phyloP scores from a whole-genome alignment of 345 rosid species.

The Ailanthus altissimus region DNA sequence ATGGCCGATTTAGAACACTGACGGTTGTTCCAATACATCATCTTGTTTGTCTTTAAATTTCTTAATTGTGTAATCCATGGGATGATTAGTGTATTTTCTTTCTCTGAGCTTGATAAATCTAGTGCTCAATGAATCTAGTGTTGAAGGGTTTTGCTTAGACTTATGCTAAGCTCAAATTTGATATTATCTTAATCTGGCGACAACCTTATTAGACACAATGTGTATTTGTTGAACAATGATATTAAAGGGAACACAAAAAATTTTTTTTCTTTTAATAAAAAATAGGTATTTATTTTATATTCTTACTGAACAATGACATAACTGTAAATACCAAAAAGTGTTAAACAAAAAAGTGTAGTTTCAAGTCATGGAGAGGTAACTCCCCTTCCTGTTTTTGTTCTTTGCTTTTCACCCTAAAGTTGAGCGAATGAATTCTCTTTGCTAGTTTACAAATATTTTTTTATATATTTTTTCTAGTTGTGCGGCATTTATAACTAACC shows the following conservation, averaged over 20 bases:
- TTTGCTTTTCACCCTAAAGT: no score
- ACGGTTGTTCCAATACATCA: conserved; percentile 96
- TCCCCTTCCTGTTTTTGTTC: no score
- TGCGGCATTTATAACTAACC: not conserved
- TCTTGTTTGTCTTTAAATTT: conserved; percentile 60
- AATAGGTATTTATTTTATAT: no score
- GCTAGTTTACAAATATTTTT: no score
- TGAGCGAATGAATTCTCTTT: no score
- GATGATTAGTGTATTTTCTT: not conserved
- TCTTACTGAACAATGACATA: no score
- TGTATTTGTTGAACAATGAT: not conserved
- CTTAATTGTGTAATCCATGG: not conserved
- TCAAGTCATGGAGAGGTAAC: no score
- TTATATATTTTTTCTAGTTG: no score
- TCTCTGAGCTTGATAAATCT: conserved; percentile 19
- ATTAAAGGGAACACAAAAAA: no score
- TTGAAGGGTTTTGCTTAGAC: not conserved
- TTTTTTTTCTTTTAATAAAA: no score
- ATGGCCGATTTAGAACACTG: conserved; percentile 97
- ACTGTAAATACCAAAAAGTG: no score
- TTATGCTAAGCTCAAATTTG: not conserved
- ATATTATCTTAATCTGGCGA: not conserved
- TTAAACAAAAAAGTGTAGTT: no score
- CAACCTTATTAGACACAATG: not conserved
- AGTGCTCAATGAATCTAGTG: conserved; percentile 19